Percentiles rank a stretch among this genome's conserved stretches.
Conservation (phyloP, 176 grass and related monocot genomes). For the Zizania latifolia region DNA sequence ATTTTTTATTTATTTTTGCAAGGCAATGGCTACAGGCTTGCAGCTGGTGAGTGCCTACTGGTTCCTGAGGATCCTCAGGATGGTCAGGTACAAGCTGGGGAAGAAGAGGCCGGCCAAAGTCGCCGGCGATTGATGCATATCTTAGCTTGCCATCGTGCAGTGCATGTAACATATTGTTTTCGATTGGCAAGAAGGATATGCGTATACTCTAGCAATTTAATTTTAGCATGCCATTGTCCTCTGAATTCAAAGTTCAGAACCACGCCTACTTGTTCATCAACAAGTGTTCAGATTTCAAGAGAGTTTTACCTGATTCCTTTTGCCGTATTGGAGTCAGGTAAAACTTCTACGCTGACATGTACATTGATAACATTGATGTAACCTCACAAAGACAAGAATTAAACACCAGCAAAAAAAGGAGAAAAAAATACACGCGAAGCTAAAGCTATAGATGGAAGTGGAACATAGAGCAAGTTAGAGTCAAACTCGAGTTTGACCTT, state of each 20-base stretch:
- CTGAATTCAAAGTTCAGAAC: neutral
- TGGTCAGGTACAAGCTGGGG: slow-evolving; percentile 64
- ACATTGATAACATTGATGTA: neutral
- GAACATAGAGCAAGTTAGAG: neutral
- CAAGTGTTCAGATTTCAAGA: neutral
- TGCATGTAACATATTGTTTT: slow-evolving; percentile 2
- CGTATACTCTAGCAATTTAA: neutral
- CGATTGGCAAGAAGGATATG: neutral
- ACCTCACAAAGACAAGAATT: neutral
- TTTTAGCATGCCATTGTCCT: neutral
- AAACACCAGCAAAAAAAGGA: neutral
- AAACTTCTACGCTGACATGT: neutral
- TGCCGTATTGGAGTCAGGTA: neutral
- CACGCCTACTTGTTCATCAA: neutral
- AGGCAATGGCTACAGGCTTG: slow-evolving; percentile 71
- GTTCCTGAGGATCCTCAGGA: slow-evolving; percentile 77
- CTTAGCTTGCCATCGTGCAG: neutral
- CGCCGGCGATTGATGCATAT: neutral
- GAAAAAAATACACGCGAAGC: neutral
- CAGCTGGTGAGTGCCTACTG: slow-evolving; percentile 81
- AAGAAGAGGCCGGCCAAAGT: slow-evolving; percentile 34
- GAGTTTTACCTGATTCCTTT: neutral
- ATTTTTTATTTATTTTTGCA: neutral
- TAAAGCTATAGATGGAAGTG: neutral
- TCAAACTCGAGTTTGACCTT: neutral